A percentile compares a stretch with the other conserved stretches of the same genome.
Conservation (phyloP, 352 stramenopile genomes). For the Globisporangium cederbergense region DNA sequence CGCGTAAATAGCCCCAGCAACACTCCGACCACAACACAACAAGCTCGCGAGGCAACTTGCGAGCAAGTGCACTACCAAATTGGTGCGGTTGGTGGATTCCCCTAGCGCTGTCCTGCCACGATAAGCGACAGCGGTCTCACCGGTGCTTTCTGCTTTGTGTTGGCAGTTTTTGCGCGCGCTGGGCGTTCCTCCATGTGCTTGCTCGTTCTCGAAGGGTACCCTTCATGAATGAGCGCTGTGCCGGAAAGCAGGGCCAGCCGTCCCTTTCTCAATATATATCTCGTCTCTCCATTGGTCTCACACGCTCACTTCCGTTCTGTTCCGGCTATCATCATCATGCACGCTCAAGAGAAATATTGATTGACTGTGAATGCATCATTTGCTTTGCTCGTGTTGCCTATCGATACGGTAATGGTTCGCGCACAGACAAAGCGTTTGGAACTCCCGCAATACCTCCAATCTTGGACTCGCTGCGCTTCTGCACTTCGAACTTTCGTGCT, state of each 20-base stretch:
- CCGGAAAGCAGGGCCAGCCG: slow-evolving; percentile 9
- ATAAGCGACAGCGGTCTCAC: slow-evolving; percentile 17
- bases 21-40: slow-evolving; percentile 7
- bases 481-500: slow-evolving; percentile 46
- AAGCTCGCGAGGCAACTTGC: slow-evolving; percentile 2
- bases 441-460: slow-evolving; percentile 41
- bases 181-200: slow-evolving; percentile 7
- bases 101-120: slow-evolving; percentile 19
- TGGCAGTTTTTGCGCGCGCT: slow-evolving; percentile 10
- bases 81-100: slow-evolving; percentile 18
- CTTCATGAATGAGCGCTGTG: slow-evolving; percentile 9
- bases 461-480: slow-evolving; percentile 29
- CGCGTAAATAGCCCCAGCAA: slow-evolving; percentile 29
- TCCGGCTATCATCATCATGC: background rate
- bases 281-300: background rate
- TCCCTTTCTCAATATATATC: slow-evolving; percentile 12
- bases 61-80: slow-evolving; percentile 10
- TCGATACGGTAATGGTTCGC: slow-evolving; percentile 54
- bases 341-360: no score
- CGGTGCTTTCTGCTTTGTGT: slow-evolving; percentile 17
- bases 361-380: no score
- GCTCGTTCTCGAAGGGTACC: slow-evolving; percentile 5
- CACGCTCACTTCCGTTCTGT: background rate
- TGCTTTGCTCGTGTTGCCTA: slow-evolving; percentile 18
- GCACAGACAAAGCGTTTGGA: slow-evolving; percentile 34